Base-by-base conservation (phyloP, 1,284 basidiomycete genomes). In the Peniophora sp. region DNA sequence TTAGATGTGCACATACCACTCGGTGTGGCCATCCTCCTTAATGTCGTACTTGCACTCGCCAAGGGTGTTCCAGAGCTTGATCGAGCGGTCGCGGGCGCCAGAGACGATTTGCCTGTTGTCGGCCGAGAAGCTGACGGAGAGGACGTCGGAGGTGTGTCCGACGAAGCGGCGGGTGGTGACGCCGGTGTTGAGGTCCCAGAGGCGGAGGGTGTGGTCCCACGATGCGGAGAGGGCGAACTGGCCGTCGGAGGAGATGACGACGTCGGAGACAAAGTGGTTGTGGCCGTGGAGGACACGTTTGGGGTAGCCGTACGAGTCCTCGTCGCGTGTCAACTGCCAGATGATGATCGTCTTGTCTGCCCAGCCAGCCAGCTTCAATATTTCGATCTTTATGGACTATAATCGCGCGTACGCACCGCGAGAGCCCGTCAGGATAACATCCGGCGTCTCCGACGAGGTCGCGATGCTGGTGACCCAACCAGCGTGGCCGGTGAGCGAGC, bases 1-100 rank as follows among this genome's bases (percentile, higher is more conserved):
- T 39, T 39, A 37, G 11, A 46, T 20, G 8, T 1, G 23, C 23
- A 67, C 79, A 54, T 63, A 91, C 94, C 94, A 97, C 75, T 96
- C 94, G 52, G 83, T 75, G 78, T 97, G 97, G 60, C 96, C 94
- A 63, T 99, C 97, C 63, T 99, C 96, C 75, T 93, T 92, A 74
- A 99, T 99, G 73, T 98, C 92, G 72, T 94, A 99, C 74, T 99
- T 99, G 83, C 97, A 99, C 75, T 99, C 97, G 68, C 97, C 97
- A 59, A 99, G 87, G 58, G 97, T 99, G 79, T 99, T 99, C 97
- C 97, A 99, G 66, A 99, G 90, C 75, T 99, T 99, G 81, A 99
- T 99, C 51, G 89, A 88, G 69, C 80, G 81, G 83, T 99, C 97
- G 62, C 97, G 90, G 57, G 93, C 95, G 53, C 94, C 97, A 54